phyloP scores from a whole-genome alignment of 2,329 filamentous ascomycete genomes.

The Parascedosporium putredinis region DNA sequence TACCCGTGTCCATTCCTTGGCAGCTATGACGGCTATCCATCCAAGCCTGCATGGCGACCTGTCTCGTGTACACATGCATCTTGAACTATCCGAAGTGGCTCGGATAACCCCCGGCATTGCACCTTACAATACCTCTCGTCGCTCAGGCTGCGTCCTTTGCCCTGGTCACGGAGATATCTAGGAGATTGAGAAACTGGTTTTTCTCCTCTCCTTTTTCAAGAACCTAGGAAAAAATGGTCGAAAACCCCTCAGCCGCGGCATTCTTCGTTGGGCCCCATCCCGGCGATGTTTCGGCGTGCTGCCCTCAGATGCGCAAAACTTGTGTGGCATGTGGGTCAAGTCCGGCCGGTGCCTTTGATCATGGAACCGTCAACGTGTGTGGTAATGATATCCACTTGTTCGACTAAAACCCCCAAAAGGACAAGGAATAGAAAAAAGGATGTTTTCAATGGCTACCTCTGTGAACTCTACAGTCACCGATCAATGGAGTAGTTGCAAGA shows the following conservation, averaged over 20 bases:
- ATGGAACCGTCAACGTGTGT: no score
- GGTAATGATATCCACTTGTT: no score
- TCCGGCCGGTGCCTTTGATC: no score
- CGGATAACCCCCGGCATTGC: background rate
- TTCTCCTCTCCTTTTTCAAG: no score
- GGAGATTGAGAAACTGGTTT: no score
- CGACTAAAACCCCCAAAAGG: no score
- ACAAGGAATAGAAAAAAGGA: background rate
- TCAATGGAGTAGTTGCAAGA: background rate
- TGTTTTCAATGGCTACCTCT: background rate
- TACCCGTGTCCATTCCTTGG: background rate
- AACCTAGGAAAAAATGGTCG: background rate
- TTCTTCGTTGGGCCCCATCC: background rate
- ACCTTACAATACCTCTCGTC: no score
- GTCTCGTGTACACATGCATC: conserved; percentile 1
- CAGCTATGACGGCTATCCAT: background rate
- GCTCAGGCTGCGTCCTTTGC: background rate
- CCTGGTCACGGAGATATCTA: background rate
- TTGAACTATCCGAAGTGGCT: background rate
- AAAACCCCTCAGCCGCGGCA: background rate
- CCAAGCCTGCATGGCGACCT: background rate
- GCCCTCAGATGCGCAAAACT: background rate
- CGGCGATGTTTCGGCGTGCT: background rate
- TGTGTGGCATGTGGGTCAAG: no score
- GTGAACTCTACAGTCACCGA: background rate